A percentile compares a stretch with the other conserved stretches of the same genome.
These are phyloP conservation scores for Leishmania braziliensis DNA, from an alignment of 208 protist genomes.

Conservation along the genomic window DNA sequence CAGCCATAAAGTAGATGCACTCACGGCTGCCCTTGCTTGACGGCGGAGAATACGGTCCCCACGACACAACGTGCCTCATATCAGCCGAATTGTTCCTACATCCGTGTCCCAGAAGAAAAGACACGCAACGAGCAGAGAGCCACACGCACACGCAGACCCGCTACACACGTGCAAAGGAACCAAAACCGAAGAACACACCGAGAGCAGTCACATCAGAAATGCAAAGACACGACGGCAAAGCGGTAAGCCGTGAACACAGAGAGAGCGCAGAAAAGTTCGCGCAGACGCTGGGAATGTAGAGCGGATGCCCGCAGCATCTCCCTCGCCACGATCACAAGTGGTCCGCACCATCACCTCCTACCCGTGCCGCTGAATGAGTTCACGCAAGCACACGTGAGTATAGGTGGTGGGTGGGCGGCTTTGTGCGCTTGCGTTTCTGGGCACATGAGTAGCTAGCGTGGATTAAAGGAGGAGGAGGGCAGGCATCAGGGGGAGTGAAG, in stretches of 20 bases:
- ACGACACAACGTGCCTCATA: not conserved
- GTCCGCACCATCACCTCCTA: no score
- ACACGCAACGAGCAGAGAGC: not conserved
- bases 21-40: not conserved
- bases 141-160: not conserved
- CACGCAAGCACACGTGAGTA: no score
- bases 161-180: not conserved
- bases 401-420: no score
- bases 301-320: no score
- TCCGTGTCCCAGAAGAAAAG: not conserved
- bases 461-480: no score
- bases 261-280: not conserved
- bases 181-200: not conserved
- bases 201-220: not conserved
- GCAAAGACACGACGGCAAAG: not conserved
- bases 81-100: not conserved
- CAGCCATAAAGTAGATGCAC: not conserved
- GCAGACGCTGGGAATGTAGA: not conserved
- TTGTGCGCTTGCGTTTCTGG: no score
- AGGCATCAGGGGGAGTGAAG: not conserved
- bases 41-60: not conserved
- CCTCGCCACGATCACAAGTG: no score
- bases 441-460: no score
- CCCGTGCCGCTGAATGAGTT: no score
- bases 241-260: not conserved